phyloP scores from a whole-genome alignment of 345 rosid species.

The Citrus sinensis region DNA sequence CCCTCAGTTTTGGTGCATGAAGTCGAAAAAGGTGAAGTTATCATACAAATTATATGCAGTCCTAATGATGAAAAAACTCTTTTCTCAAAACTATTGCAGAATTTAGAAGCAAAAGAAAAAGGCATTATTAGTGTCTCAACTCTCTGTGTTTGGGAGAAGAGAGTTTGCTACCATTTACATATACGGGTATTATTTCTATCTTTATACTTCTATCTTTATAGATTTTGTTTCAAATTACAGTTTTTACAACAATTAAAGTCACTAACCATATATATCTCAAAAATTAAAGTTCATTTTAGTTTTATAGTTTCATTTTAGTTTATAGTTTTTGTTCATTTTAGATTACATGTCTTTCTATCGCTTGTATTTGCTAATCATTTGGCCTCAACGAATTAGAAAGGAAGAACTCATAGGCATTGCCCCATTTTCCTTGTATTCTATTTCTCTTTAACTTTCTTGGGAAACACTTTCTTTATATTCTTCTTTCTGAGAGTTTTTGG shows the following conservation, averaged over 20 bases:
- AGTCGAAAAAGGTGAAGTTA: constrained; percentile 24
- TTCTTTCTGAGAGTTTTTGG: no score
- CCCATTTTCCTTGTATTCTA: no score
- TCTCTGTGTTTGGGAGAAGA: constrained; percentile 18
- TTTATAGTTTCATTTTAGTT: neutral
- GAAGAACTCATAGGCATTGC: no score
- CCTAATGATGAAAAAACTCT: neutral
- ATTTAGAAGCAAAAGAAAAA: constrained; percentile 28
- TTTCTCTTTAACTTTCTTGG: no score
- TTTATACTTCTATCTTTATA: neutral
- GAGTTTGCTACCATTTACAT: constrained; percentile 28
- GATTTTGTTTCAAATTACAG: no score
- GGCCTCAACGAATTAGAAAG: no score
- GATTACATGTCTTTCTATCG: no score
- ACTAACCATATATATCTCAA: neutral
- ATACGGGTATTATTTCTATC: constrained; percentile 9
- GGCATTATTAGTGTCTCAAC: constrained; percentile 26
- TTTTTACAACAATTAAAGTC: no score
- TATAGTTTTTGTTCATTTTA: no score
- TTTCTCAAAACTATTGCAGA: constrained; percentile 23
- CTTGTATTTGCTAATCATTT: no score
- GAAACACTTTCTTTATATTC: no score
- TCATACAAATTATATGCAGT: constrained; percentile 24
- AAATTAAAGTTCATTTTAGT: neutral
- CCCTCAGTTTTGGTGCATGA: constrained; percentile 26